These are phyloP conservation scores for Brassica rapa DNA, from an alignment of 345 rosid species.

Conservation along the genomic window DNA sequence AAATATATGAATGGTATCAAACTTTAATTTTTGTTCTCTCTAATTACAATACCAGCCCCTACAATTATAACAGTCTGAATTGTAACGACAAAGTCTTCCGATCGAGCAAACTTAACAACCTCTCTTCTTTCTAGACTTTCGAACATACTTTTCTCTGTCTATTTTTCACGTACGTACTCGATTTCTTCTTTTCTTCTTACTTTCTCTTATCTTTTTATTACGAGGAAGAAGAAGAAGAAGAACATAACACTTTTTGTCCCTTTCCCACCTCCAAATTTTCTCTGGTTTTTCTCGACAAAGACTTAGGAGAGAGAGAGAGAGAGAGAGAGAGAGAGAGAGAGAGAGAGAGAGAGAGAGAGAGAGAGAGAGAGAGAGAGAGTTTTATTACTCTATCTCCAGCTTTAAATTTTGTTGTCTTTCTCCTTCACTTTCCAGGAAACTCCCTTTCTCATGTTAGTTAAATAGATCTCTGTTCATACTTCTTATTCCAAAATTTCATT, in stretches of 20 bases:
- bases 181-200: constrained; percentile 26
- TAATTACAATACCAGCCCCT: too few species aligned
- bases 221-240: background rate
- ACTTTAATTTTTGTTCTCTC: too few species aligned
- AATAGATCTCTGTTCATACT: constrained; percentile 37
- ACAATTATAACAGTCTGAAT: background rate
- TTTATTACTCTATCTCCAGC: background rate
- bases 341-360: background rate
- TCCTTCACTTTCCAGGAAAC: constrained; percentile 30
- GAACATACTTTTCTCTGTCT: constrained; percentile 21
- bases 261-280: constrained; percentile 9
- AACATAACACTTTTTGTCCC: constrained; percentile 1
- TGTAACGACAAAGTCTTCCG: constrained; percentile 1
- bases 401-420: constrained; percentile 17
- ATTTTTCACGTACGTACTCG: constrained; percentile 21
- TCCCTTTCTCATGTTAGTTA: constrained; percentile 12
- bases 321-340: constrained; percentile 1
- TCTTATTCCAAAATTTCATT: background rate
- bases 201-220: background rate
- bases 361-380: constrained; percentile 6
- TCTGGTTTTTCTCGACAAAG: background rate
- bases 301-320: background rate
- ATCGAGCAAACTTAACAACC: background rate
- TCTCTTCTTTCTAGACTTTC: background rate
- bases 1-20: too few species aligned